phyloP scores from a whole-genome alignment of 768 basidiomycete species.

The Auricularia sp. region DNA sequence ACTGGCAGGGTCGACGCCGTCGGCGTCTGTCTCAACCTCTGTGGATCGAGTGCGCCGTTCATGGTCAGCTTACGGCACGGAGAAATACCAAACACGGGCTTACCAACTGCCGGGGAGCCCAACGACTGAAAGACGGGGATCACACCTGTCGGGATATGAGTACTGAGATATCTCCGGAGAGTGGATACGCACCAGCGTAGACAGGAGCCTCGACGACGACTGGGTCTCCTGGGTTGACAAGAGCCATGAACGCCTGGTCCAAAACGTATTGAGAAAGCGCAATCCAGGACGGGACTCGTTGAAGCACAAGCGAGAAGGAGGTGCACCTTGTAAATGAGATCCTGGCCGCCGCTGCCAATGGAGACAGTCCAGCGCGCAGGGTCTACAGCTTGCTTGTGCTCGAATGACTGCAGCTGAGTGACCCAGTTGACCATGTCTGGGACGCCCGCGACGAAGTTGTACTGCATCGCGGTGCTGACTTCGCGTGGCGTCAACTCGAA shows the following conservation, averaged over 20 bases:
- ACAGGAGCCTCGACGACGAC: slow-evolving; percentile 76
- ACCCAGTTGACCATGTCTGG: slow-evolving; percentile 59
- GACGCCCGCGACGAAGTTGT: slow-evolving; percentile 63
- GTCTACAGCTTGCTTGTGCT: slow-evolving; percentile 50
- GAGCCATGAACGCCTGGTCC: slow-evolving; percentile 53
- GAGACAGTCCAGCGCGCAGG: slow-evolving; percentile 63
- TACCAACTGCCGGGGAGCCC: slow-evolving; percentile 50
- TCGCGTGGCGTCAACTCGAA: slow-evolving; percentile 49
- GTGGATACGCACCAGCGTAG: slow-evolving; percentile 25
- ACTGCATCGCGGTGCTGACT: slow-evolving; percentile 62
- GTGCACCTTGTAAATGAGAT: slow-evolving; percentile 74
- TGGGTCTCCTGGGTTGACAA: slow-evolving; percentile 71
- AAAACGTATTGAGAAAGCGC: neutral
- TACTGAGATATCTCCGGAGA: neutral
- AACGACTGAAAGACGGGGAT: slow-evolving; percentile 52
- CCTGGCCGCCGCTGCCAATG: slow-evolving; percentile 80
- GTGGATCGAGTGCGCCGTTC: neutral
- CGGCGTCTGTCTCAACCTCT: slow-evolving; percentile 72
- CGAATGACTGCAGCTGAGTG: slow-evolving; percentile 53
- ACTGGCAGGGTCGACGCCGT: slow-evolving; percentile 53
- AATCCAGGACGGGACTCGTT: neutral
- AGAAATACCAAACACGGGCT: slow-evolving; percentile 9
- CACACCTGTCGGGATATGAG: slow-evolving; percentile 29
- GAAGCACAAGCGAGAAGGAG: neutral
- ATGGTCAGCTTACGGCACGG: slow-evolving; percentile 1